A percentile compares a stretch with the other conserved stretches of the same genome.
phyloP scores from a whole-genome alignment of 2,329 filamentous ascomycete genomes.

The Zelopaecilomyces penicillatus region DNA sequence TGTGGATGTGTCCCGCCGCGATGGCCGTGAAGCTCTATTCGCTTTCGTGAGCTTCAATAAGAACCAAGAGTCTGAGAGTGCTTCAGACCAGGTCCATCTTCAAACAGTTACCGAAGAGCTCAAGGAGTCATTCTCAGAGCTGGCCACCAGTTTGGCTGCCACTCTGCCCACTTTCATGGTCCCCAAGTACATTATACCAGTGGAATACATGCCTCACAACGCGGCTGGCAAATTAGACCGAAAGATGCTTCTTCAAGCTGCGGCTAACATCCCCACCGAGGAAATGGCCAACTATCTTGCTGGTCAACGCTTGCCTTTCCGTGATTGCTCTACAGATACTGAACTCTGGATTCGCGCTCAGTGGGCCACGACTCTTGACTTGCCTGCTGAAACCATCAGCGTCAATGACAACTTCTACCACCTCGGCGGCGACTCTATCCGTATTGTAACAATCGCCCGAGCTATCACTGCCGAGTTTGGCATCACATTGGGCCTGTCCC shows the following conservation, averaged over 20 bases:
- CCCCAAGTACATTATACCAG: conserved; percentile 3
- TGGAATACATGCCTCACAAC: conserved; percentile 5
- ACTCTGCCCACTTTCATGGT: conserved; percentile 3
- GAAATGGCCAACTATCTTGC: conserved; percentile 1
- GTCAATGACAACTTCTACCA: conserved; percentile 14
- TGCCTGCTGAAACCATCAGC: conserved; percentile 9
- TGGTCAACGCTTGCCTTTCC: conserved; percentile 3
- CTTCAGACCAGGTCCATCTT: not conserved
- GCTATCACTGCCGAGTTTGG: conserved; percentile 7
- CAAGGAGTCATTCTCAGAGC: not conserved
- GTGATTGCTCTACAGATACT: conserved; percentile 1
- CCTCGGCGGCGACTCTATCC: conserved; percentile 15
- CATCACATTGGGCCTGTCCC: conserved; percentile 11
- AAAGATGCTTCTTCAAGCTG: conserved; percentile 1
- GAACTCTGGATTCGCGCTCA: conserved; percentile 4
- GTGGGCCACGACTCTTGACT: conserved; percentile 5
- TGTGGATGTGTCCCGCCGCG: not conserved
- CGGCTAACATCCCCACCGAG: not conserved
- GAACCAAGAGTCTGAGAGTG: not conserved
- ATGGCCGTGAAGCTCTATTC: not conserved
- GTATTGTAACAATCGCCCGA: conserved; percentile 11
- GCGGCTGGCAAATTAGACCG: conserved; percentile 4
- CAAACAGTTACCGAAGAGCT: not conserved
- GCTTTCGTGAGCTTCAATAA: conserved; percentile 4
- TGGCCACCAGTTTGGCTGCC: not conserved